phyloP scores from a whole-genome alignment of 306 rosid species.

The Lagenaria siceraria region DNA sequence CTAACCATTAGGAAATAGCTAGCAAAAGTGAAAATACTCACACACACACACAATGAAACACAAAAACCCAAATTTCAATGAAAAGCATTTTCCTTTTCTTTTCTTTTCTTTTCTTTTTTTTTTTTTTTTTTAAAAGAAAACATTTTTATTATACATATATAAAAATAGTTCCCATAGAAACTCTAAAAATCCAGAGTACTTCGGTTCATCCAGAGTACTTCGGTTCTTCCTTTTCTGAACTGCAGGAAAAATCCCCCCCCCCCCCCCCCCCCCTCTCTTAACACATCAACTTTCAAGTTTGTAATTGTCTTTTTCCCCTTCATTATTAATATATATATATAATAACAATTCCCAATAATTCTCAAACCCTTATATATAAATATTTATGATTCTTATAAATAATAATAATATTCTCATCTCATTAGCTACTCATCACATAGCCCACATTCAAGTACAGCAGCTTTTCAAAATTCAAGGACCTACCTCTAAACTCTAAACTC shows the following conservation, averaged over 20 bases:
- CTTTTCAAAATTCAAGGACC: background rate
- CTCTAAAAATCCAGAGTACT: background rate
- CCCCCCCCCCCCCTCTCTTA: background rate
- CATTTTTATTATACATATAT: too few species aligned
- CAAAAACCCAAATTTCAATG: background rate
- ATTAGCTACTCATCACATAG: constrained; percentile 2
- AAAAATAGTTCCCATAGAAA: background rate
- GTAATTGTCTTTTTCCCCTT: background rate
- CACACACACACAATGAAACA: too few species aligned
- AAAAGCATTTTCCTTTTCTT: too few species aligned
- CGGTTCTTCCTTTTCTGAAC: background rate
- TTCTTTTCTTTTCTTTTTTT: too few species aligned
- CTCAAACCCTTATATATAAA: background rate
- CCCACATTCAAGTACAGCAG: constrained; percentile 3
- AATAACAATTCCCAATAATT: background rate
- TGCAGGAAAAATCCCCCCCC: background rate
- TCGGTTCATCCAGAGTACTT: background rate
- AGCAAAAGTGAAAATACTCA: too few species aligned
- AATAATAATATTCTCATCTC: background rate
- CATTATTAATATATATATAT: too few species aligned
- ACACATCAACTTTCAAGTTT: background rate
- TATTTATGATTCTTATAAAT: background rate
- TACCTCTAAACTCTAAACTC: background rate
- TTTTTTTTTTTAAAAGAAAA: too few species aligned
- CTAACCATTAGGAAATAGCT: too few species aligned